Percentiles rank a stretch among this genome's conserved stretches.
These are phyloP conservation scores for Blumeria hordei DNA, from an alignment of 2,329 filamentous ascomycete species.

Conservation along the genomic window DNA sequence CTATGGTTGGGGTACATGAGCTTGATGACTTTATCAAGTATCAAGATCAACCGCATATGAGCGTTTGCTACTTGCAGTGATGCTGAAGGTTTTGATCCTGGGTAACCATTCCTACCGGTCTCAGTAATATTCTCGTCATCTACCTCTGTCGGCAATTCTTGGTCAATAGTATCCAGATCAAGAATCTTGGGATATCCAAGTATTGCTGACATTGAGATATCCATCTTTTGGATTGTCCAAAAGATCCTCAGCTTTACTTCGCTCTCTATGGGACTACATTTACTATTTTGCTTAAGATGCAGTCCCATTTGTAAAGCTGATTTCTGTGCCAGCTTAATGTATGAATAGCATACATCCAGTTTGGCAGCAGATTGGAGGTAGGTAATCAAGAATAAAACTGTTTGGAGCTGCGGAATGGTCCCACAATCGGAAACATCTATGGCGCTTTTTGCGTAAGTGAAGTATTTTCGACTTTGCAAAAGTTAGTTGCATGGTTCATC, in stretches of 20 bases:
- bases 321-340: conserved; percentile 53
- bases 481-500: too few relatives aligned
- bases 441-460: conserved; percentile 23
- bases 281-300: conserved; percentile 43
- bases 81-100: too few relatives aligned
- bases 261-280: conserved; percentile 36
- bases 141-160: conserved; percentile 38
- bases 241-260: too few relatives aligned
- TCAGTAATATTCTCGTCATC: conserved; percentile 44
- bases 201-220: conserved; percentile 28
- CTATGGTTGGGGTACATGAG: too few relatives aligned
- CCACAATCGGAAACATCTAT: too few relatives aligned
- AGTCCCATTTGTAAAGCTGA: conserved; percentile 56
- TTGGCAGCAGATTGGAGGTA: conserved; percentile 63
- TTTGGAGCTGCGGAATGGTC: conserved; percentile 21
- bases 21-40: too few relatives aligned
- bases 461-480: conserved; percentile 43
- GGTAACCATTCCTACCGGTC: conserved; percentile 13
- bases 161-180: conserved; percentile 39
- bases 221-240: too few relatives aligned
- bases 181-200: conserved; percentile 41
- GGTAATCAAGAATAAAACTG: conserved; percentile 55
- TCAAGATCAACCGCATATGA: too few relatives aligned
- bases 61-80: too few relatives aligned
- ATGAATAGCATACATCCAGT: conserved; percentile 56